Evolutionary conservation across 768 basidiomycete species (phyloP), one percentile per base, ranked within the genome.

Genomic region (Neoboletus magnificus): DNA sequence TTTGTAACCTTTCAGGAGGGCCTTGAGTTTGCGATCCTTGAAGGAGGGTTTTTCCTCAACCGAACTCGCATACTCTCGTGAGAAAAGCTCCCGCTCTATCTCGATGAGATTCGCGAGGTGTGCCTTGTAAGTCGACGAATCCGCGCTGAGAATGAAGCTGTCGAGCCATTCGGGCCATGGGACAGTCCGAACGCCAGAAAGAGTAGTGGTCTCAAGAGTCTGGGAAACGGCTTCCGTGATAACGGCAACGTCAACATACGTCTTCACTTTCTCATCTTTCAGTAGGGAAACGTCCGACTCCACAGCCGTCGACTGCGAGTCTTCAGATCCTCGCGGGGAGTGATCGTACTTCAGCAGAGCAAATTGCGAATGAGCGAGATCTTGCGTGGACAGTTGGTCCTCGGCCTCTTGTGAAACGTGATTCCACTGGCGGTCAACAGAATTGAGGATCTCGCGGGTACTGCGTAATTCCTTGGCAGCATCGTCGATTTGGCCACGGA

Each of bases 241-340:
- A 39, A 67, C 61, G 16, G 49, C 62, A 39, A 46, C 58, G 23
- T 69, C 61, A 1, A 42, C 54, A 16, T 64, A 64, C 36, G 41
- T 37, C 40, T 64, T 66, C 13, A n/a, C 37, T 36, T 62, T 52
- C 18, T 61, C 59, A 13, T 46, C 58, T 48, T 67, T 70, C 13
- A 50, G 22, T 1, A 54, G 33, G 6, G 32, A 41, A 7, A 25
- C 36, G 50, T 65, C 63, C 41, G 62, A 37, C 22, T 59, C 62
- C 25, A 86, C 82, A 18, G 77, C 76, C 0, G 86, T 87, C 23
- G 65, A 64, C 50, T 83, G 79, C 1, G 87, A 88, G 66, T 87
- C 85, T 63, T 82, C 80, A n/a, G 87, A 88, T 46, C 81, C 85
- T 51, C 84, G 78, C 15, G 80, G 76, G 1, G 69, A 67, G n/a